These are phyloP conservation scores for Gracilaria gracilis DNA, from an alignment of 23 red algal species.

Conservation along the genomic window DNA sequence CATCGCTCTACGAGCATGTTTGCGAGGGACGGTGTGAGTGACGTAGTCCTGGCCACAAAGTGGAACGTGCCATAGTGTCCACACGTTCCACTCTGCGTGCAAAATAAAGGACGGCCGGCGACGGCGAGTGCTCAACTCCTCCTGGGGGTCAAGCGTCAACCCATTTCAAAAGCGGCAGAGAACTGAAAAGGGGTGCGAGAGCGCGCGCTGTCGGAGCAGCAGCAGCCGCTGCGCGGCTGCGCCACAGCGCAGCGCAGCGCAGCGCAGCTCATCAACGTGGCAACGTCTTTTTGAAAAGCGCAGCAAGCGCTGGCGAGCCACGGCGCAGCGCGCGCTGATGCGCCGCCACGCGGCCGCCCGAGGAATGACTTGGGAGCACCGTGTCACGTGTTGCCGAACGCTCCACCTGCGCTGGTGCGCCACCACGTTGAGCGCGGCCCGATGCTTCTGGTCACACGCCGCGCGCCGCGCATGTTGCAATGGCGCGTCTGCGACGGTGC, in stretches of 20 bases:
- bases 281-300: neutral
- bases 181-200: neutral
- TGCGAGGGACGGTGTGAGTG: too few relatives aligned
- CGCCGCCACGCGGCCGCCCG: constrained; percentile 18
- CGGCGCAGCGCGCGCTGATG: neutral
- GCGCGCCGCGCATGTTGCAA: too few relatives aligned
- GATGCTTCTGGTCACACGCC: neutral
- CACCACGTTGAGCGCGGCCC: constrained; percentile 16
- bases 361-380: neutral
- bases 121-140: too few relatives aligned
- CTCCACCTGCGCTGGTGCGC: neutral
- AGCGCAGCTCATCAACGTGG: neutral
- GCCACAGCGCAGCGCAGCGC: neutral
- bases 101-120: too few relatives aligned
- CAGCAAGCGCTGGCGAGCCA: neutral
- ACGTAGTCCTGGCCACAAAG: too few relatives aligned
- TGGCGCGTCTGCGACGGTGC: too few relatives aligned
- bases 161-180: too few relatives aligned
- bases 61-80: too few relatives aligned
- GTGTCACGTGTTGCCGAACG: neutral
- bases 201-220: neutral
- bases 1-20: too few relatives aligned
- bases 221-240: neutral
- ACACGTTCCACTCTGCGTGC: too few relatives aligned
- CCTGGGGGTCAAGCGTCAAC: too few relatives aligned